phyloP scores from a whole-genome alignment of 345 rosid genomes.

The Geranium brycei region DNA sequence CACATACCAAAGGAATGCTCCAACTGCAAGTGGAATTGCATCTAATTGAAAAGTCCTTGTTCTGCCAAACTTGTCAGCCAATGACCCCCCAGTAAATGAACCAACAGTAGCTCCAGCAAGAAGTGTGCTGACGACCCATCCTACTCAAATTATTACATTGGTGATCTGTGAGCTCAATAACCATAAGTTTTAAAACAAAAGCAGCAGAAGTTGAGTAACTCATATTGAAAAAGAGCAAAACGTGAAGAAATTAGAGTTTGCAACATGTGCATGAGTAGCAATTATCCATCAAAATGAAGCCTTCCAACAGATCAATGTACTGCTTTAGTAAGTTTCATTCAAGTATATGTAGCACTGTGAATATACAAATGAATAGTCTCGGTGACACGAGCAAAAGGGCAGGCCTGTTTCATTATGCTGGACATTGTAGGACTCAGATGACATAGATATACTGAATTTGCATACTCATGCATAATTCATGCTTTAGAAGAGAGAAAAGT shows the following conservation, averaged over 20 bases:
- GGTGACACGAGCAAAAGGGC: neutral
- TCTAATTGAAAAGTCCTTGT: constrained; percentile 83
- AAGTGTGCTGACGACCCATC: constrained; percentile 92
- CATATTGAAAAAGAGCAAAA: neutral
- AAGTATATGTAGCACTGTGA: neutral
- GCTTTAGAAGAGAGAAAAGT: neutral
- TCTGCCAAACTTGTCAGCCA: constrained; percentile 94
- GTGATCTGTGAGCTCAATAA: neutral
- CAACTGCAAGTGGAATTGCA: constrained; percentile 82
- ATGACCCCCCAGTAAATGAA: constrained; percentile 84
- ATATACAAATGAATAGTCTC: neutral
- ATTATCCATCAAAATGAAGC: too few species aligned
- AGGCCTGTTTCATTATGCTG: neutral
- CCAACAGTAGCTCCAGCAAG: constrained; percentile 97
- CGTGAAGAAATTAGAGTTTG: neutral
- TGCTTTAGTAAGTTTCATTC: neutral
- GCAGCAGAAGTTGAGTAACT: neutral
- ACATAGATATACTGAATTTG: neutral
- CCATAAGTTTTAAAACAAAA: neutral
- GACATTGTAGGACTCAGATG: neutral
- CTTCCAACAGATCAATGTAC: neutral
- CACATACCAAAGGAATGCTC: constrained; percentile 69
- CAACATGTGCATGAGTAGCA: neutral
- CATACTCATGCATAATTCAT: neutral
- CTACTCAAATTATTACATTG: constrained; percentile 28